These are phyloP conservation scores for Claviceps pusilla DNA, from an alignment of 2,329 filamentous ascomycete species.

Conservation along the genomic window DNA sequence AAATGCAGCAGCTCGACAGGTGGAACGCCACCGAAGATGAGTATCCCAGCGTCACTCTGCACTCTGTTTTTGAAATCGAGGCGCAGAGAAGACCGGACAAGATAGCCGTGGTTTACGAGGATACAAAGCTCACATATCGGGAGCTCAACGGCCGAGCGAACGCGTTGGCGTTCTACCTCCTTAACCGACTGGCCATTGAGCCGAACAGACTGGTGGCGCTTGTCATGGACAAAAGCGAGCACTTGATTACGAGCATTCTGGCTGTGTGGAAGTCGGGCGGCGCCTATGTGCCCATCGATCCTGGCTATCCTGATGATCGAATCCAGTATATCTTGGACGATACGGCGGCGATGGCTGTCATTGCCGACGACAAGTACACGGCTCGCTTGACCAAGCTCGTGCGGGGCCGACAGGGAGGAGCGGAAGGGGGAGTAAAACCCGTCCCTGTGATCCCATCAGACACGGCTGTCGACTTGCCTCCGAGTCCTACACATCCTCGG, in stretches of 20 bases:
- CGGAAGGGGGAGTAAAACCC: too few species aligned
- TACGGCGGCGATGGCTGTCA: neutral
- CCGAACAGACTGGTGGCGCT: neutral
- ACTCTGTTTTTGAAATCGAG: neutral
- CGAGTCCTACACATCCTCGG: neutral
- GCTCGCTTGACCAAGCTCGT: neutral
- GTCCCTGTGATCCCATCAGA: neutral
- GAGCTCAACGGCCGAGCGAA: neutral
- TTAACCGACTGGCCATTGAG: neutral
- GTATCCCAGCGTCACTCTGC: neutral
- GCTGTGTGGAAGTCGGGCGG: slow-evolving; percentile 2
- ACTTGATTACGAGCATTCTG: neutral
- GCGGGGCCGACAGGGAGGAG: neutral
- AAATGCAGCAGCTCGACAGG: neutral
- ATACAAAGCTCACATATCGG: neutral
- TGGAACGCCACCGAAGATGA: neutral
- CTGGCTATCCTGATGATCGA: slow-evolving; percentile 4
- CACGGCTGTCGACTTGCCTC: neutral
- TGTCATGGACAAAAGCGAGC: slow-evolving; percentile 1
- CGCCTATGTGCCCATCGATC: slow-evolving; percentile 3
- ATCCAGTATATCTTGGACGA: slow-evolving; percentile 1
- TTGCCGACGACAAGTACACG: neutral
- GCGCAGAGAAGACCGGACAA: neutral
- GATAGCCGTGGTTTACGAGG: neutral
- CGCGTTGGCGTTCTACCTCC: neutral